Evolutionary conservation across 225 moss, liverwort and hornwort species (phyloP).

Genomic region (Thuidium tamariscinum): DNA sequence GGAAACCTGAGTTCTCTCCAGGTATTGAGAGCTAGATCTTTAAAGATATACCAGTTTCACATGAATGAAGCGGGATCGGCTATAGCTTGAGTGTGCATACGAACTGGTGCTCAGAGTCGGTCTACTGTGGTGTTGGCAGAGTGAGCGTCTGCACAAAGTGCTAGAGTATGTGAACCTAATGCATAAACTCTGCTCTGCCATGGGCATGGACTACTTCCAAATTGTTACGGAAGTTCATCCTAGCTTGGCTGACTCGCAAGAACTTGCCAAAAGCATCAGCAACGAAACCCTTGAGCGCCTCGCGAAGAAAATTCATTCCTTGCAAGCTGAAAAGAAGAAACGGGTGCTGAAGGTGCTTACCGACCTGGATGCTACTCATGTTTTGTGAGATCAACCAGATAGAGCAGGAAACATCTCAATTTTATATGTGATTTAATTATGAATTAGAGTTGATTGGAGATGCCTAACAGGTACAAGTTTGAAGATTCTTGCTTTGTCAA

Average conservation of each 20-base stretch:
- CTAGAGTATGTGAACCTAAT: conserved; percentile 65
- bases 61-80: neutral
- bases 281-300: conserved; percentile 80
- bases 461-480: neutral
- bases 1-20: neutral
- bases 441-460: neutral
- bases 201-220: conserved; percentile 70
- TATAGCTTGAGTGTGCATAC: neutral
- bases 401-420: neutral
- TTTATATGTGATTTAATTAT: neutral
- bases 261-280: conserved; percentile 76
- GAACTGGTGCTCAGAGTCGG: neutral
- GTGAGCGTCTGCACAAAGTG: conserved; percentile 72
- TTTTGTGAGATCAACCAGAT: neutral
- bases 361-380: neutral
- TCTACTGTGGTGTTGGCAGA: conserved; percentile 14
- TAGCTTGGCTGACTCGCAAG: conserved; percentile 69
- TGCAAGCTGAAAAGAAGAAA: conserved; percentile 78
- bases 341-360: conserved; percentile 56
- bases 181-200: conserved; percentile 69
- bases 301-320: conserved; percentile 50
- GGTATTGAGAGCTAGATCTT: neutral
- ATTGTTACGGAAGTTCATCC: conserved; percentile 75
- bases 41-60: neutral
- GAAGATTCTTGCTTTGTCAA: neutral